Evolutionary conservation across 352 stramenopile genomes (phyloP).

Genomic region (Phytophthora kernoviae): DNA sequence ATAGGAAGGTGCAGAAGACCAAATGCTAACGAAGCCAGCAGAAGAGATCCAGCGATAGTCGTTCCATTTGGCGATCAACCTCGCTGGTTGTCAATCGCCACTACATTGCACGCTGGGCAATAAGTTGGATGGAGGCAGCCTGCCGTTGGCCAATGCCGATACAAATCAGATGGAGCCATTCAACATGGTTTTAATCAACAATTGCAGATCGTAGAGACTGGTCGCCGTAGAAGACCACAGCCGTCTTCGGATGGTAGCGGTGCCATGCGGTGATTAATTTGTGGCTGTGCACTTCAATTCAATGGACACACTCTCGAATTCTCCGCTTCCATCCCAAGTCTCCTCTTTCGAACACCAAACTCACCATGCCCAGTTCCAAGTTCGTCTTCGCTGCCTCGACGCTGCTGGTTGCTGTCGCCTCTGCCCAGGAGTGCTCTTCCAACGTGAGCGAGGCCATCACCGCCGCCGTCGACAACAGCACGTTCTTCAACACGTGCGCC

Average conservation of each 20-base stretch:
- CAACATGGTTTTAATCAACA: too few relatives aligned
- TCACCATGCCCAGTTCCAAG: slow-evolving; percentile 20
- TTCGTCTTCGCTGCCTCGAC: slow-evolving; percentile 21
- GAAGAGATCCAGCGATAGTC: too few relatives aligned
- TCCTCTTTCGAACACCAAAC: background rate
- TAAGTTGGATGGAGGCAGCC: too few relatives aligned
- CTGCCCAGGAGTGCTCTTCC: slow-evolving; percentile 39
- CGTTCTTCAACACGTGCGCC: slow-evolving; percentile 59
- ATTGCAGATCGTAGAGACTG: background rate
- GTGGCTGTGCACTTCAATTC: too few relatives aligned
- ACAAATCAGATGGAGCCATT: too few relatives aligned
- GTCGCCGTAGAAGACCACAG: background rate
- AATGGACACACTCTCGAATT: slow-evolving; percentile 17
- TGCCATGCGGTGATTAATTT: background rate
- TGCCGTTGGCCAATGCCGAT: too few relatives aligned
- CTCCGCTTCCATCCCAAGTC: slow-evolving; percentile 16
- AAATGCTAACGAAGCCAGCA: too few relatives aligned
- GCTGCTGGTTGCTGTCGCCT: slow-evolving; percentile 25
- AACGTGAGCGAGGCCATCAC: slow-evolving; percentile 42
- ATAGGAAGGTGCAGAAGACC: too few relatives aligned
- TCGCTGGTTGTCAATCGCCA: too few relatives aligned
- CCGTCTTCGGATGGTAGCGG: background rate
- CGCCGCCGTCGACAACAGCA: slow-evolving; percentile 48
- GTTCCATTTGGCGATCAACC: too few relatives aligned
- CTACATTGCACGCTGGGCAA: too few relatives aligned